phyloP scores from a whole-genome alignment of 2,329 filamentous ascomycete genomes.

The Penicillium sclerotigenum region DNA sequence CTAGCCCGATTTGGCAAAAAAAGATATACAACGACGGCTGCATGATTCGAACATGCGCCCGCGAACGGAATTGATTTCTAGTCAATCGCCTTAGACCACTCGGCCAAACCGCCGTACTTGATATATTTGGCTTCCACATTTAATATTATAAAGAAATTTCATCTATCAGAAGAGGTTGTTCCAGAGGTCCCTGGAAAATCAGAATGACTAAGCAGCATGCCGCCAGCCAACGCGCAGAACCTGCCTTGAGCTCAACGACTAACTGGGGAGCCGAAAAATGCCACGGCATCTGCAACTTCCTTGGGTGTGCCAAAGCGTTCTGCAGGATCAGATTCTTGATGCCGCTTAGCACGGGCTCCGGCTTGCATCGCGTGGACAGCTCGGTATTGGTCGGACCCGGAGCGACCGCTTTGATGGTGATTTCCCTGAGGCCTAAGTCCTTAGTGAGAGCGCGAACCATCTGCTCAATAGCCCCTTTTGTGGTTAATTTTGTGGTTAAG shows the following conservation, averaged over 20 bases:
- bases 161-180: too few species aligned
- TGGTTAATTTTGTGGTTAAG: neutral
- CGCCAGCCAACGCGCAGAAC: neutral
- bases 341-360: neutral
- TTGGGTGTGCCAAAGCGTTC: neutral
- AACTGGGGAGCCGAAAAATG: neutral
- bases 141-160: too few species aligned
- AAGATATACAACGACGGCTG: too few species aligned
- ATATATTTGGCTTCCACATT: too few species aligned
- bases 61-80: too few species aligned
- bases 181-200: too few species aligned
- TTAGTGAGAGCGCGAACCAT: neutral
- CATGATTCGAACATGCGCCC: too few species aligned
- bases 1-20: too few species aligned
- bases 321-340: neutral
- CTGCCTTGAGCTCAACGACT: neutral
- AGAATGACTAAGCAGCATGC: neutral
- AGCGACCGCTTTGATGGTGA: neutral
- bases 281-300: neutral
- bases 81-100: too few species aligned
- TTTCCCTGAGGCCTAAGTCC: neutral
- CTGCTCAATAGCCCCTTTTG: neutral
- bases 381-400: neutral
- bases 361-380: neutral
- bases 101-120: too few species aligned